These are phyloP conservation scores for Neurospora pannonica DNA, from an alignment of 495 filamentous ascomycete genomes.

Conservation along the genomic window DNA sequence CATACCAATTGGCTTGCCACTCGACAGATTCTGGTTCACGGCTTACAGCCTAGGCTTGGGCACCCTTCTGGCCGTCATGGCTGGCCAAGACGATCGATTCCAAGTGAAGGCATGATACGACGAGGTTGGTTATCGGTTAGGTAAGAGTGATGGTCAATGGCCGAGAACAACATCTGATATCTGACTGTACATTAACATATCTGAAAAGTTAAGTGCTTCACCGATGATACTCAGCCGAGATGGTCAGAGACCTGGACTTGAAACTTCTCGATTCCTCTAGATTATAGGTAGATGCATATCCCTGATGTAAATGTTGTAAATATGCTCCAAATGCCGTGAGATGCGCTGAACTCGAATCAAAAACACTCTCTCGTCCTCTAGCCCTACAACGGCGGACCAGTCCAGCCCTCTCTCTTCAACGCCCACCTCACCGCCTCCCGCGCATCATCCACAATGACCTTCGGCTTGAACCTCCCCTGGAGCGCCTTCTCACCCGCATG, in stretches of 20 bases:
- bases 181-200: background rate
- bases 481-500: constrained; percentile 22
- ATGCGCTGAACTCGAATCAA: background rate
- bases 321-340: background rate
- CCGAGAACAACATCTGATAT: no score
- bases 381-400: background rate
- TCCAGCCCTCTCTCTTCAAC: constrained; percentile 31
- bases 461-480: constrained; percentile 33
- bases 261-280: background rate
- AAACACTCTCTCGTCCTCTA: background rate
- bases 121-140: no score
- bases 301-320: background rate
- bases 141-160: no score
- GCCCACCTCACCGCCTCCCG: constrained; percentile 33
- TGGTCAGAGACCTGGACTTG: background rate
- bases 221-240: background rate
- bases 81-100: no score
- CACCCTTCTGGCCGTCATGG: no score
- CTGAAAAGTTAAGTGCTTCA: background rate
- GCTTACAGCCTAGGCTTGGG: no score
- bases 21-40: no score
- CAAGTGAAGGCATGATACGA: no score
- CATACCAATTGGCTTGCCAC: no score
- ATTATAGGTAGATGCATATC: background rate
- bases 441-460: constrained; percentile 55